Conservation (phyloP, 108 stramenopile species). For the Skeletonema grethae region DNA sequence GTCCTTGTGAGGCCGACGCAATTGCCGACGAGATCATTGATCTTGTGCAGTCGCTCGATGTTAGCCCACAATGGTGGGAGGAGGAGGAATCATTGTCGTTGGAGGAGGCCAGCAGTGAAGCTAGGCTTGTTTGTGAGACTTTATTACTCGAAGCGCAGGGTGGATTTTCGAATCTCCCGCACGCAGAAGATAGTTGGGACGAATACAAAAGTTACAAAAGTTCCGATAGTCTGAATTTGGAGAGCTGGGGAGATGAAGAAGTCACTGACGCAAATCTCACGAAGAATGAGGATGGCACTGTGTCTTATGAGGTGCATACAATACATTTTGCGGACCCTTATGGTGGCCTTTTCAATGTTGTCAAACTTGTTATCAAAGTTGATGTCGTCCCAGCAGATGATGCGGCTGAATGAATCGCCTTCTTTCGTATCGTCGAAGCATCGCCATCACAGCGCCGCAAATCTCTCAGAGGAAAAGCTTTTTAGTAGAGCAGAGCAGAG, state of each 20-base stretch:
- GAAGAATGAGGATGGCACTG: neutral
- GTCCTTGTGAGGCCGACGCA: too few relatives aligned
- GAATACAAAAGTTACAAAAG: neutral
- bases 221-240: neutral
- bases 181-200: neutral
- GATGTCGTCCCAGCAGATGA: neutral
- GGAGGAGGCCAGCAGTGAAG: neutral
- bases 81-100: neutral
- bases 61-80: too few relatives aligned
- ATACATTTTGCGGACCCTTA: neutral
- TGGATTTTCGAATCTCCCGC: neutral
- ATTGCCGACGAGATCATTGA: too few relatives aligned
- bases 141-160: neutral
- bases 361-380: neutral
- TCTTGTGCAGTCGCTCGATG: too few relatives aligned
- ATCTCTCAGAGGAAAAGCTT: too few relatives aligned
- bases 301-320: neutral
- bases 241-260: neutral
- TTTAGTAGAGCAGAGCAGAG: too few relatives aligned
- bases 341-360: neutral
- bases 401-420: too few relatives aligned
- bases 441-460: too few relatives aligned
- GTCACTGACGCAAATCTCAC: neutral
- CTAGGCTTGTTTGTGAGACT: neutral
- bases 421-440: too few relatives aligned